Evolutionary conservation across 148 eudicot species (phyloP).

Genomic region (Suaeda aralocaspica): DNA sequence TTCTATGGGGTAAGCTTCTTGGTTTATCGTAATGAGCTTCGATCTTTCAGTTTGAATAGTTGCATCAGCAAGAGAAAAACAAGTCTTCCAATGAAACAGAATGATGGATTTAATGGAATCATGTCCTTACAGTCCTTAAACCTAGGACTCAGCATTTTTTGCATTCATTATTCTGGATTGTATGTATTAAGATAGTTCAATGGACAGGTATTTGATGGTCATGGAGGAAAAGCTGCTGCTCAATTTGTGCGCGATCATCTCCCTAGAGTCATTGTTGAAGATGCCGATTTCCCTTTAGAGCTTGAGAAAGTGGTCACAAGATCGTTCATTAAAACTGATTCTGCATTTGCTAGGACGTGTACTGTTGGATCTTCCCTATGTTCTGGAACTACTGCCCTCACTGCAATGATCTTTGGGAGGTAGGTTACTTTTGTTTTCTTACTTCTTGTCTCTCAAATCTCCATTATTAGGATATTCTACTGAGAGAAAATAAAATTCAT

Average conservation of each 20-base stretch:
- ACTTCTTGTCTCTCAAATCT: slow-evolving; percentile 1
- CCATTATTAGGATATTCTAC: neutral
- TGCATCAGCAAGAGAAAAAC: neutral
- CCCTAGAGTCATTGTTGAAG: slow-evolving; percentile 84
- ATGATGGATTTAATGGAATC: neutral
- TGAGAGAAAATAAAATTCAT: too few relatives aligned
- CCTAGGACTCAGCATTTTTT: neutral
- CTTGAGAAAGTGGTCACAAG: slow-evolving; percentile 89
- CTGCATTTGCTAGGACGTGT: slow-evolving; percentile 79
- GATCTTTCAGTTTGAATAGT: neutral
- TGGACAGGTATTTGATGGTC: slow-evolving; percentile 93
- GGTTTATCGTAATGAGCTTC: slow-evolving; percentile 1
- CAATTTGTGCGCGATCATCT: slow-evolving; percentile 88
- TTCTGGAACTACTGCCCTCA: slow-evolving; percentile 96
- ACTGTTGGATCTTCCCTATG: slow-evolving; percentile 50
- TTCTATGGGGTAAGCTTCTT: slow-evolving; percentile 82
- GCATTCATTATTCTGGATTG: neutral
- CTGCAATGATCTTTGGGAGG: slow-evolving; percentile 99
- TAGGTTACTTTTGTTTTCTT: slow-evolving; percentile 26
- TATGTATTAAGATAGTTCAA: neutral
- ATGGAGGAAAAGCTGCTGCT: slow-evolving; percentile 90
- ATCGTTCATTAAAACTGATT: slow-evolving; percentile 78
- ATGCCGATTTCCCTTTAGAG: slow-evolving; percentile 82
- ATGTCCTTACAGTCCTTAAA: neutral
- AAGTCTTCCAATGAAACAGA: neutral